Conservation (phyloP, 495 filamentous ascomycete genomes). For the Talaromyces stipitatus region DNA sequence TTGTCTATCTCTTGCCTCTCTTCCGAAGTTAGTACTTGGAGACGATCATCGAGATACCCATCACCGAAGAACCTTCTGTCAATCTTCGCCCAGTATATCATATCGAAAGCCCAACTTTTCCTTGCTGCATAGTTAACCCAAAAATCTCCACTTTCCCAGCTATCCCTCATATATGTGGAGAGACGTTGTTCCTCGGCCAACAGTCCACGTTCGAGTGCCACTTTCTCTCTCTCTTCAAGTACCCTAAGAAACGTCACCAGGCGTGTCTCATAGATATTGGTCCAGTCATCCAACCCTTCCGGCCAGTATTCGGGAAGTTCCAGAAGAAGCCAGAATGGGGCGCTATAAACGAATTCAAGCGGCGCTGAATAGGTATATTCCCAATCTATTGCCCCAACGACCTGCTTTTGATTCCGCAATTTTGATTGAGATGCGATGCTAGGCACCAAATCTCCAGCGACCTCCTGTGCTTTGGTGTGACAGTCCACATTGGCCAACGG, state of each 20-base stretch:
- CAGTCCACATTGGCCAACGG: too few relatives aligned
- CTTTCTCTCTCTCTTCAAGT: constrained; percentile 4
- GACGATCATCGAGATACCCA: not conserved
- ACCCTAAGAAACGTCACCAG: constrained; percentile 9
- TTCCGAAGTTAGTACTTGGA: constrained; percentile 5
- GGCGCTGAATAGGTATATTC: constrained; percentile 17
- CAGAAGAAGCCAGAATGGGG: constrained; percentile 19
- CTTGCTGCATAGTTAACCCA: constrained; percentile 12
- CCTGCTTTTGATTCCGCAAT: too few relatives aligned
- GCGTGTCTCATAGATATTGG: not conserved
- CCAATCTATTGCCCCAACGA: constrained; percentile 17
- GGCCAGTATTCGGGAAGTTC: constrained; percentile 10
- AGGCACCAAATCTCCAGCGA: too few relatives aligned
- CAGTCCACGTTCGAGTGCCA: constrained; percentile 1
- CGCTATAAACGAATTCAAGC: constrained; percentile 13
- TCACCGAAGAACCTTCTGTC: constrained; percentile 10
- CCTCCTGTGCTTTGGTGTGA: too few relatives aligned
- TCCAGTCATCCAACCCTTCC: not conserved
- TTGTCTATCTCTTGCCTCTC: constrained; percentile 9
- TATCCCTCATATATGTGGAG: constrained; percentile 13
- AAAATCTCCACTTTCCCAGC: constrained; percentile 12
- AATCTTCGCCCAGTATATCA: constrained; percentile 11
- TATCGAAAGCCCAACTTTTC: constrained; percentile 10
- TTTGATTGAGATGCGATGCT: too few relatives aligned
- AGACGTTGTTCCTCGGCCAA: constrained; percentile 9